Conservation (phyloP, 1,284 basidiomycete genomes). For the Abortiporus biennis region DNA sequence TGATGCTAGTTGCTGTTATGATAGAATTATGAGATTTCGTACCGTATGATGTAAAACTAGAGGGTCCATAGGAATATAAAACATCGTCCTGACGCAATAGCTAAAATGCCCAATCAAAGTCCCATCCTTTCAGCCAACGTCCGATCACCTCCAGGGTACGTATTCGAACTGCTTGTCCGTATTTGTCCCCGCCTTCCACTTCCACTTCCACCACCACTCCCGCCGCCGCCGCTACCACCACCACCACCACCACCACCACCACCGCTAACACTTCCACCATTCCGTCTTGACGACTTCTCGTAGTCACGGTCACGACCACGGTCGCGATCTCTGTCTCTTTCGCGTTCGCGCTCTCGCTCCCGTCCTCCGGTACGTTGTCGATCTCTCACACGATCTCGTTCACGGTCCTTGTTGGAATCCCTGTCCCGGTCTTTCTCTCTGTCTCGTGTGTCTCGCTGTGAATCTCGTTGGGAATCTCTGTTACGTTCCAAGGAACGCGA, state of each 20-base stretch:
- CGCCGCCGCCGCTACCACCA: conserved; percentile 25
- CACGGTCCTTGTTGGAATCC: conserved; percentile 29
- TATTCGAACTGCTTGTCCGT: conserved; percentile 21
- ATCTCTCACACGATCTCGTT: conserved; percentile 22
- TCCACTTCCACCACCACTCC: conserved; percentile 27
- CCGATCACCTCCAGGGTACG: conserved; percentile 47
- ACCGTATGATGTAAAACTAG: conserved; percentile 46
- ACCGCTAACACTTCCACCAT: conserved; percentile 21
- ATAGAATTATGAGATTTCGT: conserved; percentile 22
- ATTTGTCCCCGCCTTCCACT: conserved; percentile 8
- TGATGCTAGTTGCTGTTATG: conserved; percentile 10
- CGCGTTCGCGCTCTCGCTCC: conserved; percentile 26
- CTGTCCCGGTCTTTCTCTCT: conserved; percentile 27
- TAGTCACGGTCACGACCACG: conserved; percentile 26
- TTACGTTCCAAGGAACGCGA: conserved; percentile 26
- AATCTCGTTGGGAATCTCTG: conserved; percentile 26
- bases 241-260: conserved; percentile 16
- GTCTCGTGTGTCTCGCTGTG: too few species aligned
- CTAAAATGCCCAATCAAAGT: conserved; percentile 12
- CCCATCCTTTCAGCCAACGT: conserved; percentile 75
- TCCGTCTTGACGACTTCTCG: conserved; percentile 20
- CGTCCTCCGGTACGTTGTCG: conserved; percentile 21
- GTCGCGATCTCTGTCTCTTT: conserved; percentile 23
- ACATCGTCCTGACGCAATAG: conserved; percentile 12
- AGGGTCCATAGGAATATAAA: conserved; percentile 18